phyloP scores from a whole-genome alignment of 2,329 filamentous ascomycete genomes.

The Sarocladium strictum region DNA sequence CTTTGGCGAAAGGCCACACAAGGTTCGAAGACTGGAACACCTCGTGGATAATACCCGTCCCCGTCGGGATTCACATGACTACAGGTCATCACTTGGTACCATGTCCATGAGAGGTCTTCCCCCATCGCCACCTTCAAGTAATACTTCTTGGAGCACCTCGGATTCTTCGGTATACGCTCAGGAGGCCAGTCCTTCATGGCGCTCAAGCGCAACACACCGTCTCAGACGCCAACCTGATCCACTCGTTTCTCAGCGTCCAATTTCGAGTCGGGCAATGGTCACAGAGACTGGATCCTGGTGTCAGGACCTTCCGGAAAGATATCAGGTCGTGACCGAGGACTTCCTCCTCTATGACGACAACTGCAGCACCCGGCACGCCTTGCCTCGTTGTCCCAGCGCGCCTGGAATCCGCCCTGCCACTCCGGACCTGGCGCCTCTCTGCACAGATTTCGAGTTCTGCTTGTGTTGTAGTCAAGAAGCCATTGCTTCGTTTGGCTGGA shows the following conservation, averaged over 20 bases:
- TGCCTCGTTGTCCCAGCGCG: background rate
- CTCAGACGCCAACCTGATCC: background rate
- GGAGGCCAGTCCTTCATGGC: background rate
- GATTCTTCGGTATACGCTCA: background rate
- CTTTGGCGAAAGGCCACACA: background rate
- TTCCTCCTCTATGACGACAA: background rate
- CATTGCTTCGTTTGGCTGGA: background rate
- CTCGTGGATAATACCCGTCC: background rate
- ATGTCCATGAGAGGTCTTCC: background rate
- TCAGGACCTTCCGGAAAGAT: background rate
- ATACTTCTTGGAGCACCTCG: background rate
- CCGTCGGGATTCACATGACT: background rate
- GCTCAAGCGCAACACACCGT: background rate
- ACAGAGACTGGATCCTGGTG: background rate
- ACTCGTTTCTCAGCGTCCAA: background rate
- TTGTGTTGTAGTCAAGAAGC: background rate
- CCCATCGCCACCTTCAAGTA: background rate
- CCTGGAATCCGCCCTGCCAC: background rate
- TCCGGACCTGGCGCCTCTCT: background rate
- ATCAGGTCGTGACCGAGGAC: background rate
- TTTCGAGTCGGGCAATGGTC: background rate
- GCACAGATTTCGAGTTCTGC: constrained; percentile 6
- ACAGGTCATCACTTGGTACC: background rate
- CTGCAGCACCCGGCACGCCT: too few species aligned
- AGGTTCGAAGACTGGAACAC: background rate